Percentiles rank a stretch among this genome's conserved stretches.
These are phyloP conservation scores for Kurtzmaniella quercitrusa DNA, from an alignment of 1,139 yeast species.

Conservation along the genomic window DNA sequence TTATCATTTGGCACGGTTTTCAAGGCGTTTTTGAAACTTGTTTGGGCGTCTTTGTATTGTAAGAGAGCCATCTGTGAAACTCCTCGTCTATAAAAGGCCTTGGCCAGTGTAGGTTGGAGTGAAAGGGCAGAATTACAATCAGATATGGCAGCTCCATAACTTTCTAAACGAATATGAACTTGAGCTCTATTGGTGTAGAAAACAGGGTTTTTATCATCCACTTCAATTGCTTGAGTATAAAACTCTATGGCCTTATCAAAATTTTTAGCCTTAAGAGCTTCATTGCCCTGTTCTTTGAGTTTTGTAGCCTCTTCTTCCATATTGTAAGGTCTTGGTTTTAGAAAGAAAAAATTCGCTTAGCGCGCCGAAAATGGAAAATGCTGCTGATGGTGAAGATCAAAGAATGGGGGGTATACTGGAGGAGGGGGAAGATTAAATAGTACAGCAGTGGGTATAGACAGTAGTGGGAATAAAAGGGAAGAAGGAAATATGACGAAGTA, in stretches of 20 bases:
- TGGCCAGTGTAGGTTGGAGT: conserved; percentile 62
- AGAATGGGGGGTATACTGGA: too few species aligned
- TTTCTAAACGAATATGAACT: conserved; percentile 80
- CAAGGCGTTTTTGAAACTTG: conserved; percentile 64
- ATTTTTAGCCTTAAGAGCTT: conserved; percentile 57
- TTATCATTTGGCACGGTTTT: conserved; percentile 64
- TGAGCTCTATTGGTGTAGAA: conserved; percentile 87
- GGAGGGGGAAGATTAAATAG: too few species aligned
- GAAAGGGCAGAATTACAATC: conserved; percentile 74
- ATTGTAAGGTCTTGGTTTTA: neutral
- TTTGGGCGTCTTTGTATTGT: conserved; percentile 70
- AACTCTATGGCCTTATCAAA: conserved; percentile 63
- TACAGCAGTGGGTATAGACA: too few species aligned
- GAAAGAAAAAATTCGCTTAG: neutral
- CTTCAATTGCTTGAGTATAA: conserved; percentile 75
- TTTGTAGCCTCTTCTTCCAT: conserved; percentile 38
- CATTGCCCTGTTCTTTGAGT: conserved; percentile 71
- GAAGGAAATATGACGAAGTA: too few species aligned
- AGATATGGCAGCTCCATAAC: conserved; percentile 75
- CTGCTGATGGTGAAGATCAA: neutral
- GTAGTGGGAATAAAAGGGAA: too few species aligned
- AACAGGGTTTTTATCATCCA: conserved; percentile 64
- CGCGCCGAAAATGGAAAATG: neutral
- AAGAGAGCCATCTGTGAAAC: conserved; percentile 74
- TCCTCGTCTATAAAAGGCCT: conserved; percentile 83